Conservation (phyloP, 2,329 filamentous ascomycete species). For the Celoporthe dispersa region DNA sequence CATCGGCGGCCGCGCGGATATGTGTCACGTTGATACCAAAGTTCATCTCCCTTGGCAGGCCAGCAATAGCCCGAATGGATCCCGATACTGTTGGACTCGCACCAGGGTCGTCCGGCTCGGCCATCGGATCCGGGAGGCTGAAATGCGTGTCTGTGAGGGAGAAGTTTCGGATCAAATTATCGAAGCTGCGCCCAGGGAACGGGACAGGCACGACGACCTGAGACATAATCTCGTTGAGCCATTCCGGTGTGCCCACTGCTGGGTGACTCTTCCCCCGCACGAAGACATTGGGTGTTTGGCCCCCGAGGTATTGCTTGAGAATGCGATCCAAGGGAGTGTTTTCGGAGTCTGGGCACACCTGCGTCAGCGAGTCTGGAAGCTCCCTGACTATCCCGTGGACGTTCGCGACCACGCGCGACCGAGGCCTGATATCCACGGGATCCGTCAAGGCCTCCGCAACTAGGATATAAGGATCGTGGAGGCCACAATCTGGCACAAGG, state of each 20-base stretch:
- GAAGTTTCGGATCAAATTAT: constrained; percentile 85
- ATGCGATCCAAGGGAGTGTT: constrained; percentile 85
- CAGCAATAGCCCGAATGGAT: constrained; percentile 77
- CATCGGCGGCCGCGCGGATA: constrained; percentile 77
- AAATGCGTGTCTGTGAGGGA: constrained; percentile 86
- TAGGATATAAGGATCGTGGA: constrained; percentile 72
- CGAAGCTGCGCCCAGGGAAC: constrained; percentile 80
- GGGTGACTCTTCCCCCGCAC: constrained; percentile 77
- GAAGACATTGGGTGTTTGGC: constrained; percentile 77
- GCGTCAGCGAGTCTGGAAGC: constrained; percentile 74
- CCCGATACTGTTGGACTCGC: constrained; percentile 81
- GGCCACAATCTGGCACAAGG: constrained; percentile 79
- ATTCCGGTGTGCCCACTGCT: constrained; percentile 71
- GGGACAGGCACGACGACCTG: constrained; percentile 84
- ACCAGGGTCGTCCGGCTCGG: constrained; percentile 74
- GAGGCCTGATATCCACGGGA: constrained; percentile 69
- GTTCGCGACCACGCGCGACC: constrained; percentile 68
- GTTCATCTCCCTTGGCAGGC: constrained; percentile 83
- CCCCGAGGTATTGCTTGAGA: constrained; percentile 79
- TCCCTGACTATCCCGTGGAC: constrained; percentile 73
- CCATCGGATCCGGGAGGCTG: constrained; percentile 77
- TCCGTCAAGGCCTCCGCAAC: constrained; percentile 77
- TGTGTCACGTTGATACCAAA: constrained; percentile 78
- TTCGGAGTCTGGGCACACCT: constrained; percentile 73
- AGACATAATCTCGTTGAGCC: constrained; percentile 80